Conservation (phyloP, 2,329 filamentous ascomycete genomes). For the Phaeoacremonium minimum region DNA sequence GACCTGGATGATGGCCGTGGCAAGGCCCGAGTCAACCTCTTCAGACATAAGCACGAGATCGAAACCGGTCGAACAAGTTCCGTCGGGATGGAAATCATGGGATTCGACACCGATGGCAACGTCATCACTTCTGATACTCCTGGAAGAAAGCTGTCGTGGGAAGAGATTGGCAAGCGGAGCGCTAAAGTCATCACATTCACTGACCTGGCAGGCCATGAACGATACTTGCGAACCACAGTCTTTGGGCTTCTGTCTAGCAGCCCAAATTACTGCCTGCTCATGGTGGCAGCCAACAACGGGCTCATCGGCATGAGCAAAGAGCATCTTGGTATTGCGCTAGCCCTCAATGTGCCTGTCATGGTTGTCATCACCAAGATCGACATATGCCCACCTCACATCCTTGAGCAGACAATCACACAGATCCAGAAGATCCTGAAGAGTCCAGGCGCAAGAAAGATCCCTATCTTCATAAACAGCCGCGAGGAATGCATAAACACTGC, state of each 20-base stretch:
- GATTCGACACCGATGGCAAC: conserved; percentile 83
- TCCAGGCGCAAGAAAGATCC: conserved; percentile 89
- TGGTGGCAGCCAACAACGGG: conserved; percentile 98
- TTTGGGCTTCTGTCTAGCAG: conserved; percentile 92
- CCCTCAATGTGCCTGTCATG: conserved; percentile 95
- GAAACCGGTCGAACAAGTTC: conserved; percentile 94
- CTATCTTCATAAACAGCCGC: conserved; percentile 87
- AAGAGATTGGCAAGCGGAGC: conserved; percentile 92
- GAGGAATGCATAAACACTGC: conserved; percentile 94
- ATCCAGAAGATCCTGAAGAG: conserved; percentile 91
- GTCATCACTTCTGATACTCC: conserved; percentile 78
- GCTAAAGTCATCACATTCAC: conserved; percentile 97
- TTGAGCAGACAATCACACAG: conserved; percentile 89
- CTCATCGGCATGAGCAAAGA: conserved; percentile 98
- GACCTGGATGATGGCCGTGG: conserved; percentile 92
- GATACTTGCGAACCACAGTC: conserved; percentile 91
- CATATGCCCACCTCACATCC: conserved; percentile 92
- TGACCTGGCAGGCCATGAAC: conserved; percentile 91
- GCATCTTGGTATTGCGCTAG: conserved; percentile 89
- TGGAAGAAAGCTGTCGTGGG: conserved; percentile 80
- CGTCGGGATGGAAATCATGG: conserved; percentile 98
- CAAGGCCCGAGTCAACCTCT: conserved; percentile 89
- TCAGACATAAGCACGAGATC: conserved; percentile 96
- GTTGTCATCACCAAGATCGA: conserved; percentile 98
- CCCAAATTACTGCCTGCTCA: conserved; percentile 94